These are phyloP conservation scores for Sporothrix protearum DNA, from an alignment of 2,329 filamentous ascomycete genomes.

Conservation along the genomic window DNA sequence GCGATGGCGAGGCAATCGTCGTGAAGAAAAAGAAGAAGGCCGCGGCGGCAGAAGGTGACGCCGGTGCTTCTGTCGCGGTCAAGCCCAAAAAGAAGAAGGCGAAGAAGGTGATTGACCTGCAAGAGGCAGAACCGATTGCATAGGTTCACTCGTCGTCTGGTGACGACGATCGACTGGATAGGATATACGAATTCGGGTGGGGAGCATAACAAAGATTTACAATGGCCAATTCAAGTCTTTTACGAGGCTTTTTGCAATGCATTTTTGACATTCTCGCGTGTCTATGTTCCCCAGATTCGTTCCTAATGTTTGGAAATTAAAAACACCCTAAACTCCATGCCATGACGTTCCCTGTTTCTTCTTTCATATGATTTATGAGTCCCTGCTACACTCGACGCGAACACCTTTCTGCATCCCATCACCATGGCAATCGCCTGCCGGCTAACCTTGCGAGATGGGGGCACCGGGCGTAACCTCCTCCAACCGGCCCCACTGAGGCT, in stretches of 20 bases:
- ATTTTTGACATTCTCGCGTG: too few relatives aligned
- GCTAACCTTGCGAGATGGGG: neutral
- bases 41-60: constrained; percentile 22
- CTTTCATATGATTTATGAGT: neutral
- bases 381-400: neutral
- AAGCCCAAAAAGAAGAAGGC: constrained; percentile 36
- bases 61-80: constrained; percentile 21
- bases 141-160: too few relatives aligned
- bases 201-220: neutral
- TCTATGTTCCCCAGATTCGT: neutral
- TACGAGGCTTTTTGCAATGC: neutral
- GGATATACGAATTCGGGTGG: constrained; percentile 7
- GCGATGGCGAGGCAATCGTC: constrained; percentile 30
- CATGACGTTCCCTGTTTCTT: neutral
- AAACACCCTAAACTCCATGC: neutral
- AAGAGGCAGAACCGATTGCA: constrained; percentile 12
- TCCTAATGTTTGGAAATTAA: neutral
- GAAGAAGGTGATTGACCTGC: constrained; percentile 29
- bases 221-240: neutral
- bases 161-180: neutral
- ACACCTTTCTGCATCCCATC: too few relatives aligned
- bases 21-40: constrained; percentile 38
- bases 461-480: constrained; percentile 34
- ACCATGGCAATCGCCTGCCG: neutral
- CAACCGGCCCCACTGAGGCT: constrained; percentile 57